Evolutionary conservation across 345 rosid species (phyloP).

Genomic region (Salix purpurea): DNA sequence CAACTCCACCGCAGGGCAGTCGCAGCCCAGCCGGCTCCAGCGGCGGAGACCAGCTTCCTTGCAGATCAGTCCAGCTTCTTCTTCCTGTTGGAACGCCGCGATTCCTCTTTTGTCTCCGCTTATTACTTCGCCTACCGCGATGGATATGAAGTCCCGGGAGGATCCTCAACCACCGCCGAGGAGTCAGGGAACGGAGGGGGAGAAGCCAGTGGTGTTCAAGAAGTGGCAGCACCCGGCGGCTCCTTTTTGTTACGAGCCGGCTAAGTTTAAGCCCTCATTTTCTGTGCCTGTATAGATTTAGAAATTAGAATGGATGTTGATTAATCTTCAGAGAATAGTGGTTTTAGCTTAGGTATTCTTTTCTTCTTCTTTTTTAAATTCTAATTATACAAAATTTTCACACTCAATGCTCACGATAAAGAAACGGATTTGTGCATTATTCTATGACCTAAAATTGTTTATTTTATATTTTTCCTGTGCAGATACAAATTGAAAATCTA

Average conservation of each 20-base stretch:
- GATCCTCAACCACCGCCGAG: constrained; percentile 3
- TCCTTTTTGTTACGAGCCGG: constrained; percentile 56
- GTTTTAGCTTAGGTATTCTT: not conserved
- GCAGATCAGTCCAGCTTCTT: constrained; percentile 46
- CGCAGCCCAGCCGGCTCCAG: constrained; percentile 67
- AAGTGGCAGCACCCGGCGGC: constrained; percentile 97
- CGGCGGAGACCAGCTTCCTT: constrained; percentile 69
- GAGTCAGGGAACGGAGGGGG: constrained; percentile 22
- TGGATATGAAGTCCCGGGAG: constrained; percentile 29
- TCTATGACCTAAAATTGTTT: no score
- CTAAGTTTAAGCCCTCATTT: constrained; percentile 43
- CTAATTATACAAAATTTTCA: not conserved
- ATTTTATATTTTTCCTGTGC: no score
- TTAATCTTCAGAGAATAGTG: not conserved
- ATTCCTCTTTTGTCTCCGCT: constrained; percentile 91
- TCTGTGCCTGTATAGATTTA: constrained; percentile 47
- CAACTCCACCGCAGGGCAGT: constrained; percentile 13
- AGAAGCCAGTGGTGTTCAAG: constrained; percentile 48
- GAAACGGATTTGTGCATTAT: not conserved
- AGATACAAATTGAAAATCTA: not conserved
- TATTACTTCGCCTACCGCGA: constrained; percentile 48
- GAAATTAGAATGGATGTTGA: not conserved
- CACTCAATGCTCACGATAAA: not conserved
- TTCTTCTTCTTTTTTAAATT: not conserved
- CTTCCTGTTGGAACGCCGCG: constrained; percentile 61